Percentiles rank a stretch among this genome's conserved stretches.
Conservation (phyloP, 163 green algal genomes). For the Scenedesmus sp. region DNA sequence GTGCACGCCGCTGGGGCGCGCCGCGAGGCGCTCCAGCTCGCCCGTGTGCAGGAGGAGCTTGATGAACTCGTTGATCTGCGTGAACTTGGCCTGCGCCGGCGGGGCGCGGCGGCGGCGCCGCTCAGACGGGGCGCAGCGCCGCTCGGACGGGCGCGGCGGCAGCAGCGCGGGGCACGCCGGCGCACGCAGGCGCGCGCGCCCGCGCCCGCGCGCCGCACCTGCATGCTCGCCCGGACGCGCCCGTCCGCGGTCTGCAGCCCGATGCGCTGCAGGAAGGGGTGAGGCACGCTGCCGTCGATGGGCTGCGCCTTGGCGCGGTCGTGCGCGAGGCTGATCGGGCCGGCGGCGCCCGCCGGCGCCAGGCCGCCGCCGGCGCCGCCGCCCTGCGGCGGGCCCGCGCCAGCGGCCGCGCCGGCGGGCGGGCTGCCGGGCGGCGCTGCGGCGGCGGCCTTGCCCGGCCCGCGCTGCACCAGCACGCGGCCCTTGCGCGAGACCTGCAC, state of each 20-base stretch:
- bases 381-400: background rate
- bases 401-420: background rate
- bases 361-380: background rate
- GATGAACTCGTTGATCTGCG: conserved; percentile 70
- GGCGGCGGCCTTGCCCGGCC: conserved; percentile 1
- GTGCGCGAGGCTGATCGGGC: conserved; percentile 40
- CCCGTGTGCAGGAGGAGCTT: conserved; percentile 64
- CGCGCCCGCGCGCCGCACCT: conserved; percentile 27
- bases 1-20: conserved; percentile 27
- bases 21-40: conserved; percentile 34
- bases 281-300: conserved; percentile 47
- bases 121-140: no score
- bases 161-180: no score
- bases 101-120: no score
- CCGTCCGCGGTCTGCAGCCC: conserved; percentile 65
- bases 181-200: background rate
- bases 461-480: conserved; percentile 18
- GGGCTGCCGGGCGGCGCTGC: background rate
- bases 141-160: no score
- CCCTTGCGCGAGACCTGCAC: conserved; percentile 41
- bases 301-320: conserved; percentile 56
- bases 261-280: conserved; percentile 63
- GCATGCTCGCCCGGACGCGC: conserved; percentile 49
- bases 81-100: conserved; percentile 59
- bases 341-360: no score